Percentiles rank a stretch among this genome's conserved stretches.
Conservation (phyloP, 2,329 filamentous ascomycete species). For the Monilinia fructicola region DNA sequence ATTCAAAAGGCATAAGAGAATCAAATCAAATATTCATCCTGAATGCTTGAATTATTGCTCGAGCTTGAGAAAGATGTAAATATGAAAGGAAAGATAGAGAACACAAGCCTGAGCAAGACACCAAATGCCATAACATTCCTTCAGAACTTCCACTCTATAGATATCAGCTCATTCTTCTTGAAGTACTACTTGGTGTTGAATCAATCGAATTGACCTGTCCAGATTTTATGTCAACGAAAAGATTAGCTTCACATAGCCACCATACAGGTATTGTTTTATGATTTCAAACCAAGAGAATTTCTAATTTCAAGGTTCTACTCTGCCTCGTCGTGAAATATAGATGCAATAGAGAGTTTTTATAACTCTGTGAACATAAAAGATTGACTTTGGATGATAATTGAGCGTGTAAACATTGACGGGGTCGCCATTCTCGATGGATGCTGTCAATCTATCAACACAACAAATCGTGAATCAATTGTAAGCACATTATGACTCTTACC, state of each 20-base stretch:
- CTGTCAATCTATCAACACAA: not conserved
- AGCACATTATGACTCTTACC: not conserved
- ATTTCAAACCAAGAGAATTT: not conserved
- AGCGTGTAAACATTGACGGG: not conserved
- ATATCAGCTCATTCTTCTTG: not conserved
- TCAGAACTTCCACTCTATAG: not conserved
- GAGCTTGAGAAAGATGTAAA: not conserved
- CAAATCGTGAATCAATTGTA: not conserved
- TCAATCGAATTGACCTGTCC: not conserved
- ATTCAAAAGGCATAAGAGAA: too few species aligned
- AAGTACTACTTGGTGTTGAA: not conserved
- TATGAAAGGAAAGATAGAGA: not conserved
- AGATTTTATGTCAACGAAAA: not conserved
- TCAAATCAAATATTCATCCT: not conserved
- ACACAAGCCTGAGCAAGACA: not conserved
- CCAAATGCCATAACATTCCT: too few species aligned
- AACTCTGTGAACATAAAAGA: not conserved
- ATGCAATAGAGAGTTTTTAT: not conserved
- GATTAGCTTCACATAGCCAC: not conserved
- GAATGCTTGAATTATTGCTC: not conserved
- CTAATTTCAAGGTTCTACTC: not conserved
- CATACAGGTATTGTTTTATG: not conserved
- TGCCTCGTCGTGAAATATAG: not conserved
- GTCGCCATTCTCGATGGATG: not conserved
- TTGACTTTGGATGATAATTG: not conserved